phyloP scores from a whole-genome alignment of 2,329 filamentous ascomycete species.

The Pseudopyricularia javanii region DNA sequence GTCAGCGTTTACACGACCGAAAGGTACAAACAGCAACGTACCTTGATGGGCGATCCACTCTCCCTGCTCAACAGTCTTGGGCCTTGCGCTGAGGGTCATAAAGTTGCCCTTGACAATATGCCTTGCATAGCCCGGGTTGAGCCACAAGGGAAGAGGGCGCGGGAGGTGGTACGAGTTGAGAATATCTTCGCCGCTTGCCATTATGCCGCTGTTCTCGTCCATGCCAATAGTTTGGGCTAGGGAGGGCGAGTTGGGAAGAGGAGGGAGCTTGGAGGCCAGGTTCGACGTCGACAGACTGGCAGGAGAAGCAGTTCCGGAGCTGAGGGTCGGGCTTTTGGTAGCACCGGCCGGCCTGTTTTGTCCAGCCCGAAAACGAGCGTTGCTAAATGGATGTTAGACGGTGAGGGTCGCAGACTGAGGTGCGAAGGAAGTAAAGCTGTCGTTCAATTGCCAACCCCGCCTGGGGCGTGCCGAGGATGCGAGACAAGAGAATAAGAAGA shows the following conservation, averaged over 20 bases:
- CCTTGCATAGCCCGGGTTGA: conserved; percentile 62
- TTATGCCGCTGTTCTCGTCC: conserved; percentile 43
- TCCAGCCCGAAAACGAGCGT: conserved; percentile 3
- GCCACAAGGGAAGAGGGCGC: conserved; percentile 58
- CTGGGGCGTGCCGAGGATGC: not conserved
- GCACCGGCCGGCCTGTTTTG: not conserved
- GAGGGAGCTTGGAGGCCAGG: conserved; percentile 45
- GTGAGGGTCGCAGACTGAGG: too few species aligned
- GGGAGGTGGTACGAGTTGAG: conserved; percentile 52
- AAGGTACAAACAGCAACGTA: too few species aligned
- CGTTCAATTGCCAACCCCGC: not conserved
- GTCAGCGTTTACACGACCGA: too few species aligned
- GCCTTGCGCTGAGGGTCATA: conserved; percentile 85
- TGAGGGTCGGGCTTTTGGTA: conserved; percentile 2
- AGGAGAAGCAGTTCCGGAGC: conserved; percentile 20
- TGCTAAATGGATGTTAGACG: not conserved
- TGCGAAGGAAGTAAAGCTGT: too few species aligned
- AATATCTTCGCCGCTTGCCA: conserved; percentile 37
- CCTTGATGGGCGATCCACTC: conserved; percentile 96
- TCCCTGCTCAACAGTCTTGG: conserved; percentile 84
- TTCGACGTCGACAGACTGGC: conserved; percentile 39
- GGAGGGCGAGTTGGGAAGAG: conserved; percentile 50
- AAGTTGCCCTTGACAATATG: conserved; percentile 97
- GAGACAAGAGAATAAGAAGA: not conserved
- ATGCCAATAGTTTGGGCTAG: conserved; percentile 56